Conservation (phyloP, 2,329 filamentous ascomycete genomes). For the Fusarium sp. region DNA sequence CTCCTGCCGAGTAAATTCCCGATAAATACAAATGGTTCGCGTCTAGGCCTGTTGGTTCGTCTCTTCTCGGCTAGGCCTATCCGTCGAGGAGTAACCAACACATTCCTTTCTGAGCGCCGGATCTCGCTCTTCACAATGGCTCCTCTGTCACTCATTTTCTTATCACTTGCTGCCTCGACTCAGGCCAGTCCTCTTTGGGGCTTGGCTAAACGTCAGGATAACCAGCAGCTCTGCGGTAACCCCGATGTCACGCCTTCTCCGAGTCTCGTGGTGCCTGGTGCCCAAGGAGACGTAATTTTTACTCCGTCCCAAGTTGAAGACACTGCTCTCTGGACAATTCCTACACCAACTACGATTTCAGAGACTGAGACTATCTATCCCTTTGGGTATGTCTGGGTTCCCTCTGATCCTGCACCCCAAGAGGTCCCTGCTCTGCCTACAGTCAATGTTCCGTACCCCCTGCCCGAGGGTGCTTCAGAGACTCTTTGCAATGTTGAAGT, state of each 20-base stretch:
- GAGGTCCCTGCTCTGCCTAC: conserved; percentile 4
- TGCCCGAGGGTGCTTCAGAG: background rate
- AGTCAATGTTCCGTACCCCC: background rate
- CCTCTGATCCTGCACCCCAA: background rate
- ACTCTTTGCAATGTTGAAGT: background rate
- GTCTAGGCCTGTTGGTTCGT: background rate
- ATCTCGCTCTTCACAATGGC: conserved; percentile 6
- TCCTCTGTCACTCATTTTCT: background rate
- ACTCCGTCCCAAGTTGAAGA: conserved; percentile 13
- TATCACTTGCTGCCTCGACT: conserved; percentile 4
- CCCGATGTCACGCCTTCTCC: conserved; percentile 1
- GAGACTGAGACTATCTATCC: conserved; percentile 14
- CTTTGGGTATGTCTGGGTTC: conserved; percentile 20
- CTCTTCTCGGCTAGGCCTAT: background rate
- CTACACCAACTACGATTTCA: conserved; percentile 1
- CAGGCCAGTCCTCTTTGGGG: conserved; percentile 9
- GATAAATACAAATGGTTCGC: background rate
- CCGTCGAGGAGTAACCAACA: background rate
- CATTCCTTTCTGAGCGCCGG: background rate
- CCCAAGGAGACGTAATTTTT: conserved; percentile 17
- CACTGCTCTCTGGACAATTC: conserved; percentile 7
- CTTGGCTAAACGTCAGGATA: background rate
- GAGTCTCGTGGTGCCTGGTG: conserved; percentile 9
- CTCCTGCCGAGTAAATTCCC: background rate
- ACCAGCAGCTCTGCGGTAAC: conserved; percentile 5